These are phyloP conservation scores for Aspergillus alliaceus DNA, from an alignment of 2,329 filamentous ascomycete genomes.

Conservation along the genomic window DNA sequence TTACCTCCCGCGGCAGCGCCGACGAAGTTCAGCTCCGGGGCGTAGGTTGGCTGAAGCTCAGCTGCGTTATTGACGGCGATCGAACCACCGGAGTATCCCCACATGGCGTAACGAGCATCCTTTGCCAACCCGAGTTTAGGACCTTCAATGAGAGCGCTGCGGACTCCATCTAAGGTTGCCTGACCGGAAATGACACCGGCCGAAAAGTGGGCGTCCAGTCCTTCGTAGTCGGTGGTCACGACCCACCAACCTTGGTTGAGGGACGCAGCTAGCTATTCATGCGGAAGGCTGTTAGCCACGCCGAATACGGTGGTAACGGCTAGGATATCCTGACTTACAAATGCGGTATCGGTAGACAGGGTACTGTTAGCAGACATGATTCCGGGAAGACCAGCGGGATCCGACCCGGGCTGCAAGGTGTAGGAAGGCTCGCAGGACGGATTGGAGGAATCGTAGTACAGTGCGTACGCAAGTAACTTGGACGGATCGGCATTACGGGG, in stretches of 20 bases:
- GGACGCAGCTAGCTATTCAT: slow-evolving; percentile 25
- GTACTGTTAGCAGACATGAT: slow-evolving; percentile 26
- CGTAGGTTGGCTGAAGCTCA: slow-evolving; percentile 17
- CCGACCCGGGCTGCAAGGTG: slow-evolving; percentile 10
- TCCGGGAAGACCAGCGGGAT: not conserved
- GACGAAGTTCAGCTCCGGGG: slow-evolving; percentile 19
- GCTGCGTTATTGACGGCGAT: slow-evolving; percentile 16
- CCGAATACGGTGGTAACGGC: slow-evolving; percentile 20
- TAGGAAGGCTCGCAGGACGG: slow-evolving; percentile 22
- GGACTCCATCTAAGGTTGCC: slow-evolving; percentile 43
- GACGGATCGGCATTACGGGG: slow-evolving; percentile 25
- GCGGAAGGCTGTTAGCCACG: slow-evolving; percentile 16
- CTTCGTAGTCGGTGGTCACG: slow-evolving; percentile 48
- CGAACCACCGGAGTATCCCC: slow-evolving; percentile 20
- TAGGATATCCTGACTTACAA: slow-evolving; percentile 2
- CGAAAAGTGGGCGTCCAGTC: slow-evolving; percentile 43
- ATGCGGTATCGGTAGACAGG: slow-evolving; percentile 6
- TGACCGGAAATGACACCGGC: slow-evolving; percentile 44
- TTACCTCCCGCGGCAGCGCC: slow-evolving; percentile 32
- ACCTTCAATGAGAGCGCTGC: slow-evolving; percentile 38
- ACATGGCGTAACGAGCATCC: slow-evolving; percentile 15
- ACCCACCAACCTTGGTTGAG: slow-evolving; percentile 48
- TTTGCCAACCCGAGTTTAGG: slow-evolving; percentile 21
- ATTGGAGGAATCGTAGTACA: slow-evolving; percentile 25
- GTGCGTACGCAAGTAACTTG: slow-evolving; percentile 42